These are phyloP conservation scores for Mycena crocata DNA, from an alignment of 768 basidiomycete species.

Conservation along the genomic window DNA sequence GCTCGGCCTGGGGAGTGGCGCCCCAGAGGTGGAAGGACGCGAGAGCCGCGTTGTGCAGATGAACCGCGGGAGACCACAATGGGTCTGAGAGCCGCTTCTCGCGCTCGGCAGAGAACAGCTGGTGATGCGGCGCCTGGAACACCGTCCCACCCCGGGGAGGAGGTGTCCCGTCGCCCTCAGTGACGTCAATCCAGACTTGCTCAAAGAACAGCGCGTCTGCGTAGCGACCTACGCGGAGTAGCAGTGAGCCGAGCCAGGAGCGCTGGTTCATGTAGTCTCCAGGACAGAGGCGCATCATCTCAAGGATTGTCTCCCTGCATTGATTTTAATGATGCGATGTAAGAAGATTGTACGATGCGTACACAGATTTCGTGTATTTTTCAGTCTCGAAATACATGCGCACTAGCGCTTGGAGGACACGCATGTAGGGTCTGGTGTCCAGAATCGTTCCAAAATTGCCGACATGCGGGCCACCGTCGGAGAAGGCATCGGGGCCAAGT, in stretches of 20 bases:
- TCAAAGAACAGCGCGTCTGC: constrained; percentile 32
- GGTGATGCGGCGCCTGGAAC: constrained; percentile 14
- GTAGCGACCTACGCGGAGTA: constrained; percentile 20
- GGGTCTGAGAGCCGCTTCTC: constrained; percentile 25
- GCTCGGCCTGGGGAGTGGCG: constrained; percentile 36
- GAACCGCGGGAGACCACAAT: constrained; percentile 20
- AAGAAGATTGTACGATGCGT: not conserved
- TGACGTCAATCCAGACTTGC: constrained; percentile 18
- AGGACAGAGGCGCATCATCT: constrained; percentile 22
- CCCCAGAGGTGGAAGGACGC: constrained; percentile 48
- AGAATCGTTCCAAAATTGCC: constrained; percentile 47
- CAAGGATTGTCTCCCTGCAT: constrained; percentile 14
- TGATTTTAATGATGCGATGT: not conserved
- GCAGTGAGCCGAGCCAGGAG: constrained; percentile 15
- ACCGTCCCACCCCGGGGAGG: constrained; percentile 24
- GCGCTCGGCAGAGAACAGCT: constrained; percentile 12
- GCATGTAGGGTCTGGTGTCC: constrained; percentile 22
- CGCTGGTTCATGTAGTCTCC: constrained; percentile 15
- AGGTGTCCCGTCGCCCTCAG: not conserved
- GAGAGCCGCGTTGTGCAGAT: constrained; percentile 42
- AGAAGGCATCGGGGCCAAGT: constrained; percentile 50
- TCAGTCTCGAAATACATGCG: constrained; percentile 9
- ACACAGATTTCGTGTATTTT: constrained; percentile 9
- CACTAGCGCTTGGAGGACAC: constrained; percentile 15
- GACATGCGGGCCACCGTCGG: constrained; percentile 46